A percentile compares a stretch with the other conserved stretches of the same genome.
Evolutionary conservation across 148 eudicot species (phyloP).

Genomic region (Beta vulgaris): DNA sequence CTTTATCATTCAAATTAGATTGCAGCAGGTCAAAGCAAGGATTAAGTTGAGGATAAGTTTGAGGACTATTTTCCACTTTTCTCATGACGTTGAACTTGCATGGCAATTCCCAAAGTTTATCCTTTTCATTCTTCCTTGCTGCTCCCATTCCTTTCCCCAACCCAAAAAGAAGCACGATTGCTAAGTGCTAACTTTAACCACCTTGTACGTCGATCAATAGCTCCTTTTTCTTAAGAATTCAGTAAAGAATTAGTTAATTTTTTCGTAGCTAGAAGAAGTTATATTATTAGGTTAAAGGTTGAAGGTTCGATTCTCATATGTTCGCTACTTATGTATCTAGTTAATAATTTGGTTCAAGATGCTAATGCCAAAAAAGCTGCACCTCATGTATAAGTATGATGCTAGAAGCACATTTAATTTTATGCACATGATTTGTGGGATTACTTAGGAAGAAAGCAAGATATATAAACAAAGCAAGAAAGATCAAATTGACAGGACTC

Average conservation of each 20-base stretch:
- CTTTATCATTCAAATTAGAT: conserved; percentile 15
- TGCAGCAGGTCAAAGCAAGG: conserved; percentile 9
- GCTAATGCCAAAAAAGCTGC: background rate
- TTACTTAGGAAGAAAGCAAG: background rate
- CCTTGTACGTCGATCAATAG: no score
- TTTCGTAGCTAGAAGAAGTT: no score
- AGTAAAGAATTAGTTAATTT: no score
- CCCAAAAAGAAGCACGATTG: background rate
- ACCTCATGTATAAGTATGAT: background rate
- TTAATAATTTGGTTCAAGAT: background rate
- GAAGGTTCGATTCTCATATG: background rate
- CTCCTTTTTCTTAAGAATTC: no score
- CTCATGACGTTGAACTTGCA: conserved; percentile 7
- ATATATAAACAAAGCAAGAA: background rate
- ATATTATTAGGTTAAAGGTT: no score
- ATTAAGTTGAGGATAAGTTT: conserved; percentile 20
- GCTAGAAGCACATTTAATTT: background rate
- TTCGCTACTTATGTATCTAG: no score
- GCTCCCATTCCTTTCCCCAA: background rate
- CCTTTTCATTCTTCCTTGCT: background rate
- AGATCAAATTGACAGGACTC: background rate
- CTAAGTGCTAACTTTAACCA: no score
- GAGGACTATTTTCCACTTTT: background rate
- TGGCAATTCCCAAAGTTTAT: background rate
- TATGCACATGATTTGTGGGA: background rate